These are phyloP conservation scores for Fraxinus angustifolia DNA, from an alignment of 305 asterid species.

Conservation along the genomic window DNA sequence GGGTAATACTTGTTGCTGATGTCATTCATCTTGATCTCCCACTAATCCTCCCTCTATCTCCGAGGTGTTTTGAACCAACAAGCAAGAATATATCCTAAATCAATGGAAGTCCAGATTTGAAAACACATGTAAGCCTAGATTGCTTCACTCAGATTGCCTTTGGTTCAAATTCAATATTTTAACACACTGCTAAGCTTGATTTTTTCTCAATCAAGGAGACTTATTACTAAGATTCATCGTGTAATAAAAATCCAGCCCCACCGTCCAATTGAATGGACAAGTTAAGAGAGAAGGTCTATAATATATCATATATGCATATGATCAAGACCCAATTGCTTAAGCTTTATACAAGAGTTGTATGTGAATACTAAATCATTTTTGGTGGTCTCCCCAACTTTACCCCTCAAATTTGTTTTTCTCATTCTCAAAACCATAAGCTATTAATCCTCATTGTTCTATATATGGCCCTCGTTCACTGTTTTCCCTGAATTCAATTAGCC, in stretches of 20 bases:
- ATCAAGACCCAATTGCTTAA: neutral
- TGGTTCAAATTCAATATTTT: neutral
- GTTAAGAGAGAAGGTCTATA: neutral
- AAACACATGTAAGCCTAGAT: conserved; percentile 1
- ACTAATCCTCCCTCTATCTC: neutral
- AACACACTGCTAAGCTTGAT: neutral
- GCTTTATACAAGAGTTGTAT: neutral
- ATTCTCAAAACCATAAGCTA: neutral
- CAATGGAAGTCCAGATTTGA: neutral
- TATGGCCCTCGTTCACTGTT: neutral
- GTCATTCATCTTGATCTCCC: neutral
- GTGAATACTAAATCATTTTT: neutral
- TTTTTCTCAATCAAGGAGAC: neutral
- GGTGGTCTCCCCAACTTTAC: neutral
- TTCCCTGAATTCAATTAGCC: neutral
- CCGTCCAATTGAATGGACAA: neutral
- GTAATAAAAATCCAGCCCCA: neutral
- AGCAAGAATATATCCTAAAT: neutral
- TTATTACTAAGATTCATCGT: neutral
- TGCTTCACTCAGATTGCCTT: neutral
- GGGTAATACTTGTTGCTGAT: neutral
- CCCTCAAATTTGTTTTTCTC: neutral
- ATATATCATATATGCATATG: neutral
- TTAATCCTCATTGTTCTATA: neutral
- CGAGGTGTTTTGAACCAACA: neutral